phyloP scores from a whole-genome alignment of 2,329 filamentous ascomycete species.

The Bipolaris victoriae region DNA sequence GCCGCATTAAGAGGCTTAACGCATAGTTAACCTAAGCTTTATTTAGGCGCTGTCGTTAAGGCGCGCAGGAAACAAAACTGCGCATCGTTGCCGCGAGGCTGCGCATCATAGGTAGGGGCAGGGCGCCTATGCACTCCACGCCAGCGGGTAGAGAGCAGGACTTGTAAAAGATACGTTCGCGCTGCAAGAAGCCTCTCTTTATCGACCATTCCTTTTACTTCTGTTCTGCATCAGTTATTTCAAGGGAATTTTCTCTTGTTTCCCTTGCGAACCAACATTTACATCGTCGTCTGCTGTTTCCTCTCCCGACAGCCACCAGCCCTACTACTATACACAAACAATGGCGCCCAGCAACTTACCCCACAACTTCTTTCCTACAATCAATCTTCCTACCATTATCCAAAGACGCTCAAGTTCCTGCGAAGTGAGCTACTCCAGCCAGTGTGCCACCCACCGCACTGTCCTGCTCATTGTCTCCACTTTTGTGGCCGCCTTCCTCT shows the following conservation, averaged over 20 bases:
- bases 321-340: not conserved
- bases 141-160: not conserved
- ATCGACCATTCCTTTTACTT: not conserved
- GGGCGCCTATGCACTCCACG: constrained; percentile 1
- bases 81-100: constrained; percentile 5
- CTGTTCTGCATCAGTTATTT: not conserved
- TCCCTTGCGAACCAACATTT: not conserved
- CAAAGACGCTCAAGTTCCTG: constrained; percentile 22
- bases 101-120: constrained; percentile 7
- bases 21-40: not conserved
- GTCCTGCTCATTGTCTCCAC: constrained; percentile 29
- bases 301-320: not conserved
- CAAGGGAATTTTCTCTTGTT: too few relatives aligned
- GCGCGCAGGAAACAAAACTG: constrained; percentile 1
- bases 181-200: not conserved
- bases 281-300: not conserved
- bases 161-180: constrained; percentile 8
- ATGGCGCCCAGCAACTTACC: constrained; percentile 15
- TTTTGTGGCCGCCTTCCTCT: constrained; percentile 20
- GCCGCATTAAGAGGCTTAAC: constrained; percentile 1
- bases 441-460: constrained; percentile 27
- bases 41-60: constrained; percentile 11
- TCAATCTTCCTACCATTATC: not conserved
- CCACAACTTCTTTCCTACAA: not conserved
- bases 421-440: constrained; percentile 19